A percentile compares a stretch with the other conserved stretches of the same genome.
Evolutionary conservation across 495 filamentous ascomycete genomes (phyloP).

Genomic region (Extremus antarcticus): DNA sequence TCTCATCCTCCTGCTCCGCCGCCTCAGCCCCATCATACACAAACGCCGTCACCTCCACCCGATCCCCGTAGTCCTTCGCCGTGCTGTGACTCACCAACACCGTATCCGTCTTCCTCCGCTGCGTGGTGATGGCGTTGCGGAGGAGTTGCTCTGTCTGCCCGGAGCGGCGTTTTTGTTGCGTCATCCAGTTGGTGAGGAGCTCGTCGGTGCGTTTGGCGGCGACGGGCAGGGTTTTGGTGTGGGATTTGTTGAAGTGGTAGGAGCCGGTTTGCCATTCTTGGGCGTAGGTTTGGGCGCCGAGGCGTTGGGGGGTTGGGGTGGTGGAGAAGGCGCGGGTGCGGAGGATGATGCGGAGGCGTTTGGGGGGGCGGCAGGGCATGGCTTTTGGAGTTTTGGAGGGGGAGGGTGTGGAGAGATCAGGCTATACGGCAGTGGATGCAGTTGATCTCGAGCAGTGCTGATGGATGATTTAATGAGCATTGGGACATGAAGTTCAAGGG

Average conservation of each 20-base stretch:
- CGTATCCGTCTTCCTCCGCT: constrained; percentile 2
- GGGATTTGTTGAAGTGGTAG: constrained; percentile 19
- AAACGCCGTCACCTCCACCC: constrained; percentile 12
- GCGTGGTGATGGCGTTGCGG: constrained; percentile 1
- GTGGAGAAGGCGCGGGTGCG: constrained; percentile 11
- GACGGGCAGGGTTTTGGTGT: constrained; percentile 9
- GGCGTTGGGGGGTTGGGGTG: constrained; percentile 9
- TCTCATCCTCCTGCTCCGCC: constrained; percentile 9
- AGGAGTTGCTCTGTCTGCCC: not conserved
- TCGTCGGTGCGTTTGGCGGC: constrained; percentile 10
- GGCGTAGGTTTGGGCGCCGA: constrained; percentile 13
- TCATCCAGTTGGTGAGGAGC: constrained; percentile 11
- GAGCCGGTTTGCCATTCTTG: constrained; percentile 21
- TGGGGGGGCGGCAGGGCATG: not conserved
- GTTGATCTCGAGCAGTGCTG: no score
- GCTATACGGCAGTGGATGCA: no score
- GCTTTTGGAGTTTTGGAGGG: no score
- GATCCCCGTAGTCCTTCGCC: constrained; percentile 18
- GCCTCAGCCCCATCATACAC: constrained; percentile 15
- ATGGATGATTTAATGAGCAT: no score
- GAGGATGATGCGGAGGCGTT: not conserved
- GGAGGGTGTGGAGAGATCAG: not conserved
- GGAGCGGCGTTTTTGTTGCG: constrained; percentile 4
- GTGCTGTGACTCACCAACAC: constrained; percentile 4
- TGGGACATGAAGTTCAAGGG: no score